phyloP scores from a whole-genome alignment of 179 eudicot species.

The Silene coronaria region DNA sequence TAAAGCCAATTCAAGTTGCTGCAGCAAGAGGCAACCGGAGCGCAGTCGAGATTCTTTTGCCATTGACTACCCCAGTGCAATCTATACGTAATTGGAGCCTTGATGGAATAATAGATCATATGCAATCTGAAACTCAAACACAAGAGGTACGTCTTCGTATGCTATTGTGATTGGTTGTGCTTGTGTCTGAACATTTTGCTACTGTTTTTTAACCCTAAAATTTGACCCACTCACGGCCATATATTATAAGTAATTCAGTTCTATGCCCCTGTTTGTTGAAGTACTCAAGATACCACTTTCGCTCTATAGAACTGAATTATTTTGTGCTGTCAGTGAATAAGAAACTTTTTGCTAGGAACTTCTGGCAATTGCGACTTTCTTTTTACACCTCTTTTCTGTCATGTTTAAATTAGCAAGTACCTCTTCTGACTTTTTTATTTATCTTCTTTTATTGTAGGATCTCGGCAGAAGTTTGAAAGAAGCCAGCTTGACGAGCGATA shows the following conservation, averaged over 20 bases:
- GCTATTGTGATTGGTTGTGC: background rate
- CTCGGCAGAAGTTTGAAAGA: constrained; percentile 27
- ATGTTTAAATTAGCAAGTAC: background rate
- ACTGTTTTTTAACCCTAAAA: background rate
- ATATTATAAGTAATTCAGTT: too few relatives aligned
- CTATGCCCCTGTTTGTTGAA: too few relatives aligned
- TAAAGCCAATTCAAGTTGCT: constrained; percentile 73
- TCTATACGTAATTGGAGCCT: constrained; percentile 61
- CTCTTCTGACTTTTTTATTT: background rate
- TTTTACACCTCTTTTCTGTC: background rate
- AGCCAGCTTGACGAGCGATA: constrained; percentile 28
- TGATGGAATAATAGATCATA: constrained; percentile 62
- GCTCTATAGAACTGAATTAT: background rate
- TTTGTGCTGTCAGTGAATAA: background rate
- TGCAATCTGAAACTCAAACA: constrained; percentile 57
- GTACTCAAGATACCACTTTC: background rate
- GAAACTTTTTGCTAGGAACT: background rate
- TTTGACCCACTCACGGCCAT: background rate
- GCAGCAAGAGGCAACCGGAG: constrained; percentile 60
- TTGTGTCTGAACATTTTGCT: background rate
- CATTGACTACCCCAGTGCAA: constrained; percentile 49
- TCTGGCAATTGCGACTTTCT: background rate
- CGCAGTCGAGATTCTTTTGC: constrained; percentile 68
- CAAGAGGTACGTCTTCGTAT: constrained; percentile 41
- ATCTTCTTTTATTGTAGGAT: constrained; percentile 38